Conservation (phyloP, 2,329 filamentous ascomycete genomes). For the Huntiella moniliformis region DNA sequence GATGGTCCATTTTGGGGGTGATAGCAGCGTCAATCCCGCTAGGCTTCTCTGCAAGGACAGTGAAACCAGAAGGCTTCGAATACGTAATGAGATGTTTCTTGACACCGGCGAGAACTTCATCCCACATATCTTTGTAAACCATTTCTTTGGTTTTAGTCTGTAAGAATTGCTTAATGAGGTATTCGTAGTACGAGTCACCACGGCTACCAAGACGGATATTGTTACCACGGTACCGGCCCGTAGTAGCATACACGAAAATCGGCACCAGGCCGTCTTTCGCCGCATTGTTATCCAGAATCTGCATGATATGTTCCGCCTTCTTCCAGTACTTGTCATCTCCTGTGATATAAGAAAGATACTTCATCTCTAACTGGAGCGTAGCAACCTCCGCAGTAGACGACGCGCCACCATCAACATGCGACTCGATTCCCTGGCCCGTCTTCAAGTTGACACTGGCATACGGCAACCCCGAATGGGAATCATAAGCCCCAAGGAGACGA, state of each 20-base stretch:
- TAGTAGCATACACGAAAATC: slow-evolving; percentile 71
- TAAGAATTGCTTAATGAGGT: slow-evolving; percentile 94
- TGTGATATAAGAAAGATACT: slow-evolving; percentile 86
- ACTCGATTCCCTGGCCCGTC: slow-evolving; percentile 54
- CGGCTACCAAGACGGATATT: slow-evolving; percentile 87
- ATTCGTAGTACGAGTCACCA: slow-evolving; percentile 97
- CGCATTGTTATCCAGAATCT: slow-evolving; percentile 70
- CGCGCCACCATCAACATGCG: slow-evolving; percentile 69
- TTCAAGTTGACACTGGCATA: slow-evolving; percentile 81
- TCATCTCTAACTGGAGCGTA: slow-evolving; percentile 86
- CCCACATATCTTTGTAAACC: slow-evolving; percentile 84
- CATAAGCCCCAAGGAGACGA: slow-evolving; percentile 69
- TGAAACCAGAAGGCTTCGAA: slow-evolving; percentile 59
- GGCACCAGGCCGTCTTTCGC: slow-evolving; percentile 68
- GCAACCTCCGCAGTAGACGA: slow-evolving; percentile 90
- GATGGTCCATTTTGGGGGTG: slow-evolving; percentile 88
- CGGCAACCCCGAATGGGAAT: slow-evolving; percentile 70
- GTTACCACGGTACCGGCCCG: slow-evolving; percentile 58
- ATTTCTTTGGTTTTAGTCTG: slow-evolving; percentile 77
- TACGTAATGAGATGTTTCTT: slow-evolving; percentile 88
- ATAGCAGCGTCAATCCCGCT: slow-evolving; percentile 47
- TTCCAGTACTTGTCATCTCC: slow-evolving; percentile 90
- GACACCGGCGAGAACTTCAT: slow-evolving; percentile 65
- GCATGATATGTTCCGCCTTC: slow-evolving; percentile 75
- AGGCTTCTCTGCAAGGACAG: slow-evolving; percentile 77